Conservation (phyloP, 225 moss, liverwort and hornwort species). For the Marchantia paleacea region DNA sequence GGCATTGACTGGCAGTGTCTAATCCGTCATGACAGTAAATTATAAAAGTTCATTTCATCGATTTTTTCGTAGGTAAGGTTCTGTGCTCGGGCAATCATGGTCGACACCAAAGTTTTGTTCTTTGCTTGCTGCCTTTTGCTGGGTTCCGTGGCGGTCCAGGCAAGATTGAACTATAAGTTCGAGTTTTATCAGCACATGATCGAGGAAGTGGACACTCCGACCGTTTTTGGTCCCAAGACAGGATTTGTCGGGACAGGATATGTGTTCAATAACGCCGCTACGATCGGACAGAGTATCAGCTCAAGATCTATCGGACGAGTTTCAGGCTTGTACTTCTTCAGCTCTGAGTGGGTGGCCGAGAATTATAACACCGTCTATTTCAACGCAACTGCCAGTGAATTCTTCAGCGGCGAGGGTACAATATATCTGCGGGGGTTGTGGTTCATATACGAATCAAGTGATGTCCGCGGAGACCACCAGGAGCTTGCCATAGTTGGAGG, state of each 20-base stretch:
- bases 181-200: conserved; percentile 14
- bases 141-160: not conserved
- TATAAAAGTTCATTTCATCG: too few relatives aligned
- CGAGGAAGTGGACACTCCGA: conserved; percentile 10
- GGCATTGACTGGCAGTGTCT: too few relatives aligned
- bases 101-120: not conserved
- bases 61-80: too few relatives aligned
- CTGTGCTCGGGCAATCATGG: too few relatives aligned
- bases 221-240: not conserved
- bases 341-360: conserved; percentile 3
- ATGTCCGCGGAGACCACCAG: not conserved
- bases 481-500: conserved; percentile 9
- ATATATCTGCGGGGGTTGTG: conserved; percentile 4
- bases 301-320: conserved; percentile 6
- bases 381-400: conserved; percentile 12
- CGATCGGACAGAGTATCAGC: not conserved
- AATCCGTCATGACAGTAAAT: too few relatives aligned
- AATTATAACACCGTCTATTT: not conserved
- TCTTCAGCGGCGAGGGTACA: not conserved
- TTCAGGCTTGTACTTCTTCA: conserved; percentile 13
- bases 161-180: not conserved
- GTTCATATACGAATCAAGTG: not conserved
- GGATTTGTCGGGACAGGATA: conserved; percentile 12
- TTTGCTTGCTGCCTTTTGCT: not conserved
- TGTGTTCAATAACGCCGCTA: conserved; percentile 7